These are phyloP conservation scores for Mortierella sp. DNA, from an alignment of 371 early-diverging fungal genomes.

Conservation along the genomic window DNA sequence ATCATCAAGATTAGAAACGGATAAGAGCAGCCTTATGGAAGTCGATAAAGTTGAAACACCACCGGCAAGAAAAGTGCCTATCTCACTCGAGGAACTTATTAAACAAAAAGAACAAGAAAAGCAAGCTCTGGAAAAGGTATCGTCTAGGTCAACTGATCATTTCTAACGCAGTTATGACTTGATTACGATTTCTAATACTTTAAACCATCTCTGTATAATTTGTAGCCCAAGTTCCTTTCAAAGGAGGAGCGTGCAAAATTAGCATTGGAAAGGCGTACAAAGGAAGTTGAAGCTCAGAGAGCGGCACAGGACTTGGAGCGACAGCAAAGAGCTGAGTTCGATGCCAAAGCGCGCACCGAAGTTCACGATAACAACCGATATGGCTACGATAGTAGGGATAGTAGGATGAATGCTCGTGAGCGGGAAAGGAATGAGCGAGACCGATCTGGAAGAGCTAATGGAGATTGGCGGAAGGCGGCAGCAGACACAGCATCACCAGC, in stretches of 20 bases:
- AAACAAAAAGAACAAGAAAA: constrained; percentile 73
- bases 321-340: constrained; percentile 68
- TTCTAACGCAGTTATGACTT: not conserved
- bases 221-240: constrained; percentile 87
- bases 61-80: constrained; percentile 67
- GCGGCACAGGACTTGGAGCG: constrained; percentile 73
- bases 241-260: constrained; percentile 92
- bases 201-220: not conserved
- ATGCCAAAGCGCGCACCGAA: constrained; percentile 65
- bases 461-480: constrained; percentile 34
- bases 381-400: constrained; percentile 49
- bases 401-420: constrained; percentile 38
- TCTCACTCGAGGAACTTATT: constrained; percentile 83
- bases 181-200: not conserved
- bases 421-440: constrained; percentile 31
- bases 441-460: constrained; percentile 38
- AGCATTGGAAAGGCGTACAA: constrained; percentile 86
- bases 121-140: constrained; percentile 53
- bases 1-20: constrained; percentile 23
- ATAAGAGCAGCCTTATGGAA: constrained; percentile 23
- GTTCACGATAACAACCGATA: constrained; percentile 53
- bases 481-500: constrained; percentile 28
- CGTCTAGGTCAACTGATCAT: too few relatives aligned
- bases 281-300: constrained; percentile 83
- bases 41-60: constrained; percentile 17